A percentile compares a stretch with the other conserved stretches of the same genome.
Conservation (phyloP, 192 early-diverging fungal species). For the Coemansia sp. region DNA sequence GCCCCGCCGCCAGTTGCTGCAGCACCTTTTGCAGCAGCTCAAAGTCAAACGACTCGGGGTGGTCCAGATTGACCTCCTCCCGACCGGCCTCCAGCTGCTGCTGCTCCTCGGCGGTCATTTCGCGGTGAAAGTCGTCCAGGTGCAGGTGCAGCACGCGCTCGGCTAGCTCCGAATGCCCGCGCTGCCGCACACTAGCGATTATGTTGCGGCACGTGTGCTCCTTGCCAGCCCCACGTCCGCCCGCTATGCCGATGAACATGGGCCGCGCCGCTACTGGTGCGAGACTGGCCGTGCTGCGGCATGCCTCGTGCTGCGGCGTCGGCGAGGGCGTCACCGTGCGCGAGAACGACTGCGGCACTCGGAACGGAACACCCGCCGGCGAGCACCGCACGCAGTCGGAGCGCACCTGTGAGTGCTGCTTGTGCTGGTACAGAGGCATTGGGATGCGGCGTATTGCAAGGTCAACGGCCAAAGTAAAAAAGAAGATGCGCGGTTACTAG, state of each 20-base stretch:
- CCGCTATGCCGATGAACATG: conserved; percentile 52
- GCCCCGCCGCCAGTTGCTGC: conserved; percentile 48
- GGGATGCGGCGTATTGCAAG: too few species aligned
- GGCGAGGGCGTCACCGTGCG: background rate
- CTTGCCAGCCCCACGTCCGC: conserved; percentile 52
- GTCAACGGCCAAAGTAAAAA: too few species aligned
- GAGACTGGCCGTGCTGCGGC: too few species aligned
- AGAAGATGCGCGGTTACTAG: too few species aligned
- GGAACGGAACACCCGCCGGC: conserved; percentile 35
- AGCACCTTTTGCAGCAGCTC: conserved; percentile 58
- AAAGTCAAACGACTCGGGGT: conserved; percentile 79
- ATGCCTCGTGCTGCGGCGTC: background rate
- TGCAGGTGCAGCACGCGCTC: conserved; percentile 57
- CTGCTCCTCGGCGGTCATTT: conserved; percentile 55
- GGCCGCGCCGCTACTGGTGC: too few species aligned
- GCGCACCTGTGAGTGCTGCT: conserved; percentile 13
- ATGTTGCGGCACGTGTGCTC: conserved; percentile 39
- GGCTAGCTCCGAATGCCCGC: conserved; percentile 46
- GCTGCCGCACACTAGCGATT: conserved; percentile 43
- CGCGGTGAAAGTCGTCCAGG: conserved; percentile 65
- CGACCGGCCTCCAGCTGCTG: conserved; percentile 45
- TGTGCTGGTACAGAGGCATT: conserved; percentile 3
- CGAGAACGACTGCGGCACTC: conserved; percentile 2
- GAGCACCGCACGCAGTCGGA: conserved; percentile 39
- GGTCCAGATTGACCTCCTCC: conserved; percentile 61